Percentiles rank a stretch among this genome's conserved stretches.
phyloP scores from a whole-genome alignment of 371 early-diverging fungal genomes.

The Mortierella sp. region DNA sequence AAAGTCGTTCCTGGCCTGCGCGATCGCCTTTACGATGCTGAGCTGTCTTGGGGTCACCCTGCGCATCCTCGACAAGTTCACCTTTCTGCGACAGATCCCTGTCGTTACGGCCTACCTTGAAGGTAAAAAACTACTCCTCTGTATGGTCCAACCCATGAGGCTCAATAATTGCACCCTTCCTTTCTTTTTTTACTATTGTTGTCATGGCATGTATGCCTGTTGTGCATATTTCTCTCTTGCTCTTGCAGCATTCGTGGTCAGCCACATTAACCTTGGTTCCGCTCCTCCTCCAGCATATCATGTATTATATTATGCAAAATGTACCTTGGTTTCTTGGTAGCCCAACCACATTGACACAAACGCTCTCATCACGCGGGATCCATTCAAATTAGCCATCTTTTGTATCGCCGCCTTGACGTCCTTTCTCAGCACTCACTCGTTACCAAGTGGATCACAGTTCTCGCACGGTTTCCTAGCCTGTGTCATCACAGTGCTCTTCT shows the following conservation, averaged over 20 bases:
- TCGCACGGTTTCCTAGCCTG: conserved; percentile 56
- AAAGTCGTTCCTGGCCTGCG: conserved; percentile 39
- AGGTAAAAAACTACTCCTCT: conserved; percentile 18
- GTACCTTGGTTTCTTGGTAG: background rate
- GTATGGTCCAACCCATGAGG: background rate
- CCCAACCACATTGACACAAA: background rate
- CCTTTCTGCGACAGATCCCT: conserved; percentile 26
- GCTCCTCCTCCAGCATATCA: background rate
- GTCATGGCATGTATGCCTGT: background rate
- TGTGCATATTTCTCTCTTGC: conserved; percentile 7
- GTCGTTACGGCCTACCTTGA: conserved; percentile 46
- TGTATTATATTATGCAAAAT: too few relatives aligned
- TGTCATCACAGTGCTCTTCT: conserved; percentile 44
- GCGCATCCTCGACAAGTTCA: conserved; percentile 47
- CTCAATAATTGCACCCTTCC: background rate
- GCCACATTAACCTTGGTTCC: background rate
- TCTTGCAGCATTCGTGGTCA: background rate
- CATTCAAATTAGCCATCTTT: conserved; percentile 26
- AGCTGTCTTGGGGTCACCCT: conserved; percentile 48
- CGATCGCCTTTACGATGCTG: conserved; percentile 46
- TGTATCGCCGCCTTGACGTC: conserved; percentile 39
- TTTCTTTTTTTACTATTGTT: too few relatives aligned
- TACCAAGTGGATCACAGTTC: conserved; percentile 30
- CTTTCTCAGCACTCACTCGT: conserved; percentile 36
- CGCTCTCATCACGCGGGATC: background rate